Conservation (phyloP, 2,329 filamentous ascomycete genomes). For the Diaporthe destruens region DNA sequence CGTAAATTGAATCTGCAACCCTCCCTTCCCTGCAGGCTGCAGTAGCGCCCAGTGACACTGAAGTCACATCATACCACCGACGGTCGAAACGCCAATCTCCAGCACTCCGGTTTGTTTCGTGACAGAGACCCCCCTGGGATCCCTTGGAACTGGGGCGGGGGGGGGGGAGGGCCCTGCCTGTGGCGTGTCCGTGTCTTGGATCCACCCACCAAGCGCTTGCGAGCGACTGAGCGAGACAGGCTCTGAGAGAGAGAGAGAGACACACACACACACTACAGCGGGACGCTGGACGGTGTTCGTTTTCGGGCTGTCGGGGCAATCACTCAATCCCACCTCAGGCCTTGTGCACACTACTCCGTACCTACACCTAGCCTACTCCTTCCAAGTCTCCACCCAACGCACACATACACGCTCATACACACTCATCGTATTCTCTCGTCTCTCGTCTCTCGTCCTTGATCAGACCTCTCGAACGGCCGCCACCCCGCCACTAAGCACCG, state of each 20-base stretch:
- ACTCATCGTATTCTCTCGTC: not conserved
- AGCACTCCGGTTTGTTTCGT: constrained; percentile 33
- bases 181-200: constrained; percentile 35
- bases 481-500: constrained; percentile 7
- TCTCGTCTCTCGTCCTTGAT: constrained; percentile 17
- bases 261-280: not conserved
- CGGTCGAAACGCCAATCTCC: constrained; percentile 31
- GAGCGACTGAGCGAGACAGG: constrained; percentile 11
- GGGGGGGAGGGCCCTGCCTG: constrained; percentile 9
- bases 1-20: constrained; percentile 9
- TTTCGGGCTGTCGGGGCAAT: constrained; percentile 28
- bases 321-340: constrained; percentile 25
- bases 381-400: not conserved
- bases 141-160: constrained; percentile 1
- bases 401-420: not conserved
- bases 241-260: not conserved
- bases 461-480: constrained; percentile 24
- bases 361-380: constrained; percentile 2
- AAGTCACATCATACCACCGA: constrained; percentile 36
- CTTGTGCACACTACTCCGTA: not conserved
- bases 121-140: constrained; percentile 10
- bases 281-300: not conserved
- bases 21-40: not conserved
- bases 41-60: not conserved
- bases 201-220: constrained; percentile 34